These are phyloP conservation scores for Salix suchowensis DNA, from an alignment of 345 rosid species.

Conservation along the genomic window DNA sequence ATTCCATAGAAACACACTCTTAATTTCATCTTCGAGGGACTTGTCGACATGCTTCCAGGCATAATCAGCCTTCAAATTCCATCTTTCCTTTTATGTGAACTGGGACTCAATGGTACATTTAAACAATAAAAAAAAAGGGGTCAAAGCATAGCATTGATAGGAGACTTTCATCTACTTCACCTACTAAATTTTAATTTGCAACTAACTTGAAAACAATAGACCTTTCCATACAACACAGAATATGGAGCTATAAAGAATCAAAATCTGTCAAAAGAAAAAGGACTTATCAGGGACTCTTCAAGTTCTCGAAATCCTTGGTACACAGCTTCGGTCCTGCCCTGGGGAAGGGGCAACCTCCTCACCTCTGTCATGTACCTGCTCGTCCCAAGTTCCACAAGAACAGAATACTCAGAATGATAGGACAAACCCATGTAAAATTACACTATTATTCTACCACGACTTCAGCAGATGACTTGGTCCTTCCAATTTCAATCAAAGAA, in stretches of 20 bases:
- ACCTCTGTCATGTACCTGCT: constrained; percentile 93
- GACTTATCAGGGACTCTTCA: constrained; percentile 73
- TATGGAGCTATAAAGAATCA: constrained; percentile 21
- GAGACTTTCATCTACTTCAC: background rate
- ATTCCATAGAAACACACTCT: too few relatives aligned
- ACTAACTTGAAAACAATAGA: background rate
- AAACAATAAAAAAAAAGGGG: too few relatives aligned
- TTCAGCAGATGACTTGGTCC: background rate
- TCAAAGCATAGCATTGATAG: background rate
- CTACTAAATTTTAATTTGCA: constrained; percentile 9
- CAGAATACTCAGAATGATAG: background rate
- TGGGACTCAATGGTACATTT: background rate
- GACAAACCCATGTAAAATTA: background rate
- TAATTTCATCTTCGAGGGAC: background rate
- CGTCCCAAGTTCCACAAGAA: constrained; percentile 3
- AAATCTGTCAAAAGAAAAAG: constrained; percentile 48
- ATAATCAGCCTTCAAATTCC: background rate
- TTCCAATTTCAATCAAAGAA: too few relatives aligned
- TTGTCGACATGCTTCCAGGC: background rate
- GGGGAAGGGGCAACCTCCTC: constrained; percentile 74
- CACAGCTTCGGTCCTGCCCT: constrained; percentile 63
- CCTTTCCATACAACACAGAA: constrained; percentile 8
- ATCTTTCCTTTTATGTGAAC: background rate
- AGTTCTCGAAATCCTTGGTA: constrained; percentile 81
- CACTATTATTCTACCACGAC: background rate